Evolutionary conservation across 2,329 filamentous ascomycete genomes (phyloP), one percentile per base, ranked within the genome.

Genomic region (Alternaria conjuncta): DNA sequence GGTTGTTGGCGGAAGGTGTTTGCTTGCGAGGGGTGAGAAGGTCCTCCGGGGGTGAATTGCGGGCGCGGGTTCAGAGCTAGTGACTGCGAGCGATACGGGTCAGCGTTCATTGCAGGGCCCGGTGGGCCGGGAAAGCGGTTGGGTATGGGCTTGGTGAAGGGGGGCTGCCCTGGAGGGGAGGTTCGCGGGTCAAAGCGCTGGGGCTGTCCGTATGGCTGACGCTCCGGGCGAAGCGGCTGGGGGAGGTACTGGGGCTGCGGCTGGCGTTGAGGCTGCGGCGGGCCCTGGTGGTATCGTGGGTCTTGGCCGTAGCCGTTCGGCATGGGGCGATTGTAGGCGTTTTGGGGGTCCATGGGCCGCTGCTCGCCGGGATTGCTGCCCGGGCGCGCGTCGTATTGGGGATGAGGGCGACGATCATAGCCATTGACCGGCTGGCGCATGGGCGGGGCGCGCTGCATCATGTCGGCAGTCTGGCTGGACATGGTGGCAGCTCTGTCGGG

Each of bases 21-120:
- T 55, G 91, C 90, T 25, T 92, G 89, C 12, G 90, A 86, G 23
- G 80, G 76, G 26, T 79, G 75, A n/a, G 69, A 70, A 15, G 69
- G 71, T 12, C 69, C 70, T 15, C 71, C 69, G 15, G 89, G 87
- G 75, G 93, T 92, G 80, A 91, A 88, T 64, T 89, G 88, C 36
- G 92, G 93, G 66, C 93, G 89, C 56, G 90, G 86, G 68, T 87
- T 86, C 66, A 89, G 90, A 41, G 93, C 95, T 76, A 99, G 89
- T 32, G 95, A 98, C 73, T 97, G 93, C n/a, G 96, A 96, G 63
- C 96, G 89, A 82, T 94, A 96, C 6, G 90, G 86, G 80, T 98
- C 95, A 36, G 88, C 90, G 77, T 96, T 96, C 81, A 96, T 81
- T 47, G 93, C 92, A 53, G 92, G 89, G 13, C 81, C 84, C 10